Percentiles rank a stretch among this genome's conserved stretches.
Evolutionary conservation across 2,329 filamentous ascomycete species (phyloP).

Genomic region (Botrytis porri): DNA sequence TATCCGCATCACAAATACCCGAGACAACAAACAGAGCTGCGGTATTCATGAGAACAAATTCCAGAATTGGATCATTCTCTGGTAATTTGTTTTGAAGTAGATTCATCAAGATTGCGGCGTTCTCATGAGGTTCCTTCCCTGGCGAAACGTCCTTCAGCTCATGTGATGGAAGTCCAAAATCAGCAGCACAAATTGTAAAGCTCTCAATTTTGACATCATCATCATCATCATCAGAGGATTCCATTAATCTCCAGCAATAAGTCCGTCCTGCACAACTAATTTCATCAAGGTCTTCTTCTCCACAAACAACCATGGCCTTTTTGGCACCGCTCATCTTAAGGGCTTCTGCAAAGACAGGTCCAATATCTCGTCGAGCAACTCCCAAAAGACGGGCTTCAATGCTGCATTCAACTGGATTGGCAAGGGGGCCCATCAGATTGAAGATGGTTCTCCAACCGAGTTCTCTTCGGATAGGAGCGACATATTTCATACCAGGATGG

Average conservation of each 20-base stretch:
- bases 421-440: slow-evolving; percentile 89
- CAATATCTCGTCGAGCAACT: slow-evolving; percentile 82
- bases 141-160: slow-evolving; percentile 75
- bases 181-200: slow-evolving; percentile 75
- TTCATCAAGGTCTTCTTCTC: slow-evolving; percentile 92
- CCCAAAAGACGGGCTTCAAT: slow-evolving; percentile 93
- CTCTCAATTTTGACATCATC: slow-evolving; percentile 60
- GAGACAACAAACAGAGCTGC: slow-evolving; percentile 82
- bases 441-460: slow-evolving; percentile 96
- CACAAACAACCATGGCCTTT: slow-evolving; percentile 90
- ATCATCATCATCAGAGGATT: slow-evolving; percentile 40
- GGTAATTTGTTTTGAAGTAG: slow-evolving; percentile 73
- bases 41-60: slow-evolving; percentile 93
- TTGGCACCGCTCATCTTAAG: slow-evolving; percentile 70
- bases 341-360: slow-evolving; percentile 84
- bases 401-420: slow-evolving; percentile 80
- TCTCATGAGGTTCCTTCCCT: slow-evolving; percentile 81
- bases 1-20: slow-evolving; percentile 81
- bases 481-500: slow-evolving; percentile 90
- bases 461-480: slow-evolving; percentile 79
- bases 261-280: slow-evolving; percentile 87
- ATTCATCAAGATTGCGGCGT: slow-evolving; percentile 76
- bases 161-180: slow-evolving; percentile 80
- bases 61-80: slow-evolving; percentile 77
- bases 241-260: slow-evolving; percentile 78